Evolutionary conservation across 2,329 filamentous ascomycete species (phyloP), one percentile per base, ranked within the genome.

Genomic region (Cercospora canescens): DNA sequence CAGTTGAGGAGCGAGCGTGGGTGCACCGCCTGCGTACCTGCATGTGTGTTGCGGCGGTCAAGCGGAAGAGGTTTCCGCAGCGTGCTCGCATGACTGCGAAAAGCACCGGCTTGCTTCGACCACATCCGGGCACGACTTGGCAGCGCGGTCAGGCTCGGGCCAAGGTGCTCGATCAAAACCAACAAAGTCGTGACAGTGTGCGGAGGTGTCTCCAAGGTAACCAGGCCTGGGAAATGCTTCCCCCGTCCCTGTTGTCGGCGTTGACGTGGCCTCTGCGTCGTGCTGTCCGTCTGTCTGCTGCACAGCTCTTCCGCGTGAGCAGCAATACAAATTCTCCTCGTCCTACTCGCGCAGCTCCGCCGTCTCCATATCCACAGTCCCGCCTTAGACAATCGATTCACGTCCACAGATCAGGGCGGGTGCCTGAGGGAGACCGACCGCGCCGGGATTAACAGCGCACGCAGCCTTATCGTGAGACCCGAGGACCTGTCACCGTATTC

Each of bases 381-480:
- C 3, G 26, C 26, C 24, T 54, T 32, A 52, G 18, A 61, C 45
- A 34, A 37, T 61, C 30, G 39, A 61, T 37, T 52, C 28, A 28
- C 59, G 41, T 52, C 28, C 58, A 14, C 30, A 32, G 48, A 61
- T 50, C 39, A 24, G 58, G 35, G 14, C 34, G 21, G 45, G 59
- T 34, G 41, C 21, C 39, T 21, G 39, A 45, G 35, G 57, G 4
- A 41, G 7, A 12, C 16, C 14, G 16, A 16, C 59, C 4, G 32
- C 32, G 32, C 35, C 57, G 35, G 39, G 57, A 30, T 48, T 30
- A 45, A 28, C 50, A 56, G 60, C 48, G 8, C 48, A 62, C 48
- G 8, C 48, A 62, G 60, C 60, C 60, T 62, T 62, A 62, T 62
- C 60, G 60, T 32, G 52, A 18, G 52, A 56, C 52, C 52, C 52